Evolutionary conservation across 164 flowering plant species (phyloP).

Genomic region (Tetracentron sinense): DNA sequence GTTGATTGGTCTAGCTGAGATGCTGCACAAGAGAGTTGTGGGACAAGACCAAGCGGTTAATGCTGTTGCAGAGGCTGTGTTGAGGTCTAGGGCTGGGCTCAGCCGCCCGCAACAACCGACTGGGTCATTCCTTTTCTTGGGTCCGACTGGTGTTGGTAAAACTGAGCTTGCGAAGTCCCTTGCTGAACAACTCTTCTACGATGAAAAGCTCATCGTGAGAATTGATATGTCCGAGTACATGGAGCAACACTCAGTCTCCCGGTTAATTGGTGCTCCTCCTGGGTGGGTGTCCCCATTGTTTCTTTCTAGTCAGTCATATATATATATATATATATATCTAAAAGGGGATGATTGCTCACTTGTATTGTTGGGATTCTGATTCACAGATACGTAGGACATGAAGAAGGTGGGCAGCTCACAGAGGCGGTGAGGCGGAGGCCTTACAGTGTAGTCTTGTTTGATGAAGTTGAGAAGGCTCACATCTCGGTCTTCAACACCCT

Average conservation of each 20-base stretch:
- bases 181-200: slow-evolving; percentile 88
- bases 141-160: slow-evolving; percentile 97
- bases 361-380: not conserved
- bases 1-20: slow-evolving; percentile 73
- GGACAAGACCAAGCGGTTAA: slow-evolving; percentile 81
- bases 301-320: not conserved
- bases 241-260: slow-evolving; percentile 91
- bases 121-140: slow-evolving; percentile 80
- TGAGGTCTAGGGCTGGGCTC: slow-evolving; percentile 81
- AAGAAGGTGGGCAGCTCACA: slow-evolving; percentile 96
- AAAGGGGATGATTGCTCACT: slow-evolving; percentile 5
- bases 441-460: slow-evolving; percentile 79
- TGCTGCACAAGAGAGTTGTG: slow-evolving; percentile 78
- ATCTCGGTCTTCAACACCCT: slow-evolving; percentile 70
- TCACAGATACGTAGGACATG: slow-evolving; percentile 82
- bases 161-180: slow-evolving; percentile 95
- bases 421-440: slow-evolving; percentile 90
- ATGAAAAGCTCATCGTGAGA: slow-evolving; percentile 67
- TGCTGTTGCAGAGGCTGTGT: slow-evolving; percentile 84
- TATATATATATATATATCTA: not conserved
- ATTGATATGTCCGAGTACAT: slow-evolving; percentile 97
- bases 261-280: slow-evolving; percentile 96
- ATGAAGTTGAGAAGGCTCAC: slow-evolving; percentile 93
- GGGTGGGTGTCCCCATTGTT: slow-evolving; percentile 47
- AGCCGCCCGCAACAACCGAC: slow-evolving; percentile 85